phyloP scores from a whole-genome alignment of 108 stramenopile genomes.

The Fistulifera solaris region DNA sequence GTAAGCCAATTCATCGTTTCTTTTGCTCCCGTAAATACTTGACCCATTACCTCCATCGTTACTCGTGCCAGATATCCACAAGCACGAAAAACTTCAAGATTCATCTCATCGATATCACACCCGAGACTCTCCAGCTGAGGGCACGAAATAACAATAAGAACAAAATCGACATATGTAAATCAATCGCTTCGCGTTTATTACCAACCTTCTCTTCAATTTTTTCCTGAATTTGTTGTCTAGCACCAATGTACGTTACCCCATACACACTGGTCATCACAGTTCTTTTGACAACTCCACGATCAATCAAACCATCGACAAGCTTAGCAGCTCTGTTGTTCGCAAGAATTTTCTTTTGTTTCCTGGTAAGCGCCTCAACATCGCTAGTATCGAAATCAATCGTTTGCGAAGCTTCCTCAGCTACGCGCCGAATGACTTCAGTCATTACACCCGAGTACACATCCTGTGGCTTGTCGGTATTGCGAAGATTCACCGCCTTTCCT shows the following conservation, averaged over 20 bases:
- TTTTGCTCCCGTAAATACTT: conserved; percentile 88
- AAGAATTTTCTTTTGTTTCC: conserved; percentile 37
- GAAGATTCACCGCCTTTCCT: conserved; percentile 94
- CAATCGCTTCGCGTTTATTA: neutral
- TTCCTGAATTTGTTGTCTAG: conserved; percentile 90
- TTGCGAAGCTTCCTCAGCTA: conserved; percentile 60
- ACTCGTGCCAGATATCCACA: conserved; percentile 85
- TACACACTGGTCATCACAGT: conserved; percentile 99
- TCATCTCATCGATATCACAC: conserved; percentile 73
- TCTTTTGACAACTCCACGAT: conserved; percentile 96
- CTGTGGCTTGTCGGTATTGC: conserved; percentile 81
- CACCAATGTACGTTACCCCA: conserved; percentile 98
- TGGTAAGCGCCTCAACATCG: conserved; percentile 42
- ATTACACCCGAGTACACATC: conserved; percentile 97
- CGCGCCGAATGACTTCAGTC: conserved; percentile 78
- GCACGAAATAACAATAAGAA: neutral
- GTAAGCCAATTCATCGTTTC: conserved; percentile 98
- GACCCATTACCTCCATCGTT: conserved; percentile 92
- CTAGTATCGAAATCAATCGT: conserved; percentile 47
- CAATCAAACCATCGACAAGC: conserved; percentile 12
- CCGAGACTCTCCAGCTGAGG: conserved; percentile 56
- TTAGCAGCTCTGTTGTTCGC: conserved; percentile 33
- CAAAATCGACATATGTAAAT: neutral
- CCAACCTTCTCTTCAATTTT: conserved; percentile 70
- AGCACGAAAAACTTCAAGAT: conserved; percentile 69